A percentile compares a stretch with the other conserved stretches of the same genome.
These are phyloP conservation scores for Solidago caesia DNA, from an alignment of 129 eudicot species.

Conservation along the genomic window DNA sequence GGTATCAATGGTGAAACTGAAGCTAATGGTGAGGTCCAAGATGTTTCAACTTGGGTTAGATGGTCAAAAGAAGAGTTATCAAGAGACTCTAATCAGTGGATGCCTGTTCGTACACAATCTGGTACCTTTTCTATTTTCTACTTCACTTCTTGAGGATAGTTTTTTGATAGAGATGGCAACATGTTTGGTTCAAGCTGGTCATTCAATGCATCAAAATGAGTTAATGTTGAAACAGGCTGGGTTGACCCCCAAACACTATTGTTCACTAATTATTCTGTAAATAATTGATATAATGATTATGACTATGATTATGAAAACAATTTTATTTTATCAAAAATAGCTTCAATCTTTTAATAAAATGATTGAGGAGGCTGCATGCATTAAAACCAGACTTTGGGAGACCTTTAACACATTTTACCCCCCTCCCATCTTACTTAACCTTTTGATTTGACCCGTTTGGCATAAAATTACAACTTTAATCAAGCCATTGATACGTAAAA, in stretches of 20 bases:
- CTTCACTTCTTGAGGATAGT: conserved; percentile 12
- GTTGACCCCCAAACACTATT: background rate
- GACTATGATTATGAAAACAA: background rate
- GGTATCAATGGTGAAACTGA: conserved; percentile 79
- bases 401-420: background rate
- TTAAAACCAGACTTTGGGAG: background rate
- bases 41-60: conserved; percentile 65
- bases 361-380: conserved; percentile 8
- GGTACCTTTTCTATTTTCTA: conserved; percentile 37
- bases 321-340: background rate
- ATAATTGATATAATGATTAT: background rate
- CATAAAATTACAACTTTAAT: background rate
- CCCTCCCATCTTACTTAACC: background rate
- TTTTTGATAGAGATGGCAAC: conserved; percentile 13
- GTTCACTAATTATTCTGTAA: background rate
- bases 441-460: background rate
- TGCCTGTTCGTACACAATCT: conserved; percentile 67
- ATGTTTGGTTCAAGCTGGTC: background rate
- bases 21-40: conserved; percentile 62
- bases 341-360: conserved; percentile 13
- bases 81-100: conserved; percentile 76
- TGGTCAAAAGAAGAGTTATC: conserved; percentile 84
- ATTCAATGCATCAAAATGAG: background rate
- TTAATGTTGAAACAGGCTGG: background rate
- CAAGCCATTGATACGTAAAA: too few species aligned